These are phyloP conservation scores for Lachnellula occidentalis DNA, from an alignment of 2,329 filamentous ascomycete species.

Conservation along the genomic window DNA sequence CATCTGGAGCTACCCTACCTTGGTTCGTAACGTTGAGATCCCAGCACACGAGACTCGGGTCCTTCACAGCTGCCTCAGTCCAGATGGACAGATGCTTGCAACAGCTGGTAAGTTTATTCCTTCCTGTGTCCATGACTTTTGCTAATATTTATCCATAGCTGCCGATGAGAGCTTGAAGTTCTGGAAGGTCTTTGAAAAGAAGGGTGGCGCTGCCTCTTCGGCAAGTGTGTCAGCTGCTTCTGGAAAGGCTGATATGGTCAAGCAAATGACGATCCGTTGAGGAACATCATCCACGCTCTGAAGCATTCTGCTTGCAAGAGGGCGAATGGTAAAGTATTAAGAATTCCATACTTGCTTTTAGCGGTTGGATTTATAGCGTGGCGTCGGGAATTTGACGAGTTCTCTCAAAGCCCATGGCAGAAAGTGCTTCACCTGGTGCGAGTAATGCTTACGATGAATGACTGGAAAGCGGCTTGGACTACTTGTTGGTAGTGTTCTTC, in stretches of 20 bases:
- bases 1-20: slow-evolving; percentile 97
- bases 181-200: slow-evolving; percentile 99
- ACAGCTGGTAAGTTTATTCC: slow-evolving; percentile 62
- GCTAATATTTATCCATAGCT: slow-evolving; percentile 43
- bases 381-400: slow-evolving; percentile 44
- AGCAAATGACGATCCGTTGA: slow-evolving; percentile 93
- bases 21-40: slow-evolving; percentile 97
- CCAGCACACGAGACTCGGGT: slow-evolving; percentile 96
- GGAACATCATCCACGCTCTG: slow-evolving; percentile 20
- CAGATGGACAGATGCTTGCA: slow-evolving; percentile 95
- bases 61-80: slow-evolving; percentile 92
- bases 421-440: slow-evolving; percentile 40
- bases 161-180: slow-evolving; percentile 98
- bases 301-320: slow-evolving; percentile 22
- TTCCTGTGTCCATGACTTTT: slow-evolving; percentile 6
- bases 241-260: slow-evolving; percentile 78
- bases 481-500: slow-evolving; percentile 6
- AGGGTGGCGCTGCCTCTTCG: slow-evolving; percentile 67
- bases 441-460: slow-evolving; percentile 29
- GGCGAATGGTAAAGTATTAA: slow-evolving; percentile 31
- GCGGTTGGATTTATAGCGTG: slow-evolving; percentile 45
- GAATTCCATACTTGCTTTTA: slow-evolving; percentile 36
- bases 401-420: slow-evolving; percentile 42
- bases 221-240: slow-evolving; percentile 62
- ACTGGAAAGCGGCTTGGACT: slow-evolving; percentile 12